These are phyloP conservation scores for Neofusicoccum ribis DNA, from an alignment of 2,329 filamentous ascomycete species.

Conservation along the genomic window DNA sequence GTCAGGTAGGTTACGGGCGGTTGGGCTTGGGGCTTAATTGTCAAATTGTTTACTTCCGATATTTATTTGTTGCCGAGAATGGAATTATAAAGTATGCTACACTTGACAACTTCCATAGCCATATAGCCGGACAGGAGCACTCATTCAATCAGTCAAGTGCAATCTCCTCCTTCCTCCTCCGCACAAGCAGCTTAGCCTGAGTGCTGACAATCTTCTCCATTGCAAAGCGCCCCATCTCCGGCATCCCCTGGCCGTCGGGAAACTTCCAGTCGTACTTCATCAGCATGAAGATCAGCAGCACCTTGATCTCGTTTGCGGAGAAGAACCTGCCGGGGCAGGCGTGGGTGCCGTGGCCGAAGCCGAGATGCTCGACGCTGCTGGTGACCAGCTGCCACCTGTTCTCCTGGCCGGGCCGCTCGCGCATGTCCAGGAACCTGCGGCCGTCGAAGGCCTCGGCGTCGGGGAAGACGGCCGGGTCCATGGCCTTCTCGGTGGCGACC, in stretches of 20 bases:
- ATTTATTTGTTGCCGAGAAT: too few relatives aligned
- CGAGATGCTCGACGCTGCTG: background rate
- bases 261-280: background rate
- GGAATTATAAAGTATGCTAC: too few relatives aligned
- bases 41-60: too few relatives aligned
- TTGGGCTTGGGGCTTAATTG: background rate
- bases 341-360: conserved; percentile 35
- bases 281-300: conserved; percentile 27
- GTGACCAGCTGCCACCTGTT: conserved; percentile 24
- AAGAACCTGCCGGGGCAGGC: conserved; percentile 37
- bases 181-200: background rate
- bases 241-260: background rate
- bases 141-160: background rate
- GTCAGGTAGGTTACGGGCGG: background rate
- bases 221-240: background rate
- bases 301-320: conserved; percentile 35
- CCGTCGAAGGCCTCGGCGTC: background rate
- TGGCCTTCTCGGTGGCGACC: background rate
- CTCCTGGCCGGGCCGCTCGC: conserved; percentile 23
- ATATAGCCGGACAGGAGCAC: too few relatives aligned
- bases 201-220: background rate
- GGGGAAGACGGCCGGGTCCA: background rate
- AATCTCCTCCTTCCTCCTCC: background rate
- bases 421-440: conserved; percentile 1
- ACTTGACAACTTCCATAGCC: too few relatives aligned